Evolutionary conservation across 2,329 filamentous ascomycete species (phyloP), one percentile per base, ranked within the genome.

Genomic region (Hawksworthiomyces lignivorus): DNA sequence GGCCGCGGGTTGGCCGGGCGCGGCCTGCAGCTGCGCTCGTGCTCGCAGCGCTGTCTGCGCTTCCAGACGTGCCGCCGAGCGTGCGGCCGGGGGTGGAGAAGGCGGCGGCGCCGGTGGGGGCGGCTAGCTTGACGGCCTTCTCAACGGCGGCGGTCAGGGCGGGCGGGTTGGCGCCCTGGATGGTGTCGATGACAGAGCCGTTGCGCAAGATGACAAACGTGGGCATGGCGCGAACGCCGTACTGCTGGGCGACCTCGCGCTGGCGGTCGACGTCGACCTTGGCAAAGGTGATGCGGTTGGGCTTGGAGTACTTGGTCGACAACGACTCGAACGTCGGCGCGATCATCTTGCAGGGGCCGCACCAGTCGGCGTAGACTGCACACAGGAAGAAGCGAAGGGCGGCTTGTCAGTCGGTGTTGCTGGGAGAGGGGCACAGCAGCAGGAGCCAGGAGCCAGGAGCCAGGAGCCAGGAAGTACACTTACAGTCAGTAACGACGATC

Each of bases 351-450:
- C 89, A 96, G 56, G 90, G 88, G 43, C 83, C 84, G 62, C 88
- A 97, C 86, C 87, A 95, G 66, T 94, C 85, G 62, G 90, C 90
- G 59, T 92, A 94, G 73, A 96, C 87, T 94, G 17, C 39, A 2
- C 39, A 26, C 35, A 49, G 49, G 41, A 37, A 54, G 47, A 51
- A 54, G 49, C 46, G 27, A 34, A 26, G 24, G 24, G 24, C 7
- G 24, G 7, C 12, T 26, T 26, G 7, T 26, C 24, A 12, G n/a
- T n/a, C n/a, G n/a, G n/a, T n/a, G n/a, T n/a, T n/a, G n/a, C n/a
- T 38, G 27, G 47, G 35, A 46, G 34, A 37, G 29, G 37, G 26
- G 40, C 21, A 41, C 21, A 30, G 47, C 41, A 46, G 40, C 32
- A 36, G 12, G n/a, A 14, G 18, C 12, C 4, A 11, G 8, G 11